Base-by-base conservation (phyloP, 805 yeast genomes). In the Lipomyces japonicus region DNA sequence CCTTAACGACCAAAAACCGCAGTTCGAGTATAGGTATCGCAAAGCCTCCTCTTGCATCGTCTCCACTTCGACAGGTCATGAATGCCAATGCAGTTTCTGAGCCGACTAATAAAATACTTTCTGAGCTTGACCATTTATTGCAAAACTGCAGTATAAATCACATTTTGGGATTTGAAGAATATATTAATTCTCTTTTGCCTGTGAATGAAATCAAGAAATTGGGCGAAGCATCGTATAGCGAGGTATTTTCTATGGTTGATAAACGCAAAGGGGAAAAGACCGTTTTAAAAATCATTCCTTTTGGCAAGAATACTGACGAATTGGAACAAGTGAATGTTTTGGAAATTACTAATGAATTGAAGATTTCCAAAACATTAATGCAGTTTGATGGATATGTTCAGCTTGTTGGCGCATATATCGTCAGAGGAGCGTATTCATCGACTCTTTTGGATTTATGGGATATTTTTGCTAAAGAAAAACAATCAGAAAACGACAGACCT, bases 261-360 rank as follows among this genome's bases (percentile, higher is more conserved):
- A 49, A 49, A 21, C 36, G 50, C 16, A 56, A 63, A 3, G 61
- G 59, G 21, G 57, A 59, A 14, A 45, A 65, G 28, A 65, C 65
- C 40, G 74, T 77, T 30, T 70, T 74, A 65, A 78, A 79, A 54
- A 62, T 79, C 16, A 71, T 78, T 45, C 81, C 84, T 7, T 77
- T 79, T 66, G 79, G 78, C 18, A 66, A 70, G 42, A 6, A 12
- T 3, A 40, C 35, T 4, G 71, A 65, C 19, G 67, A 64, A 30
- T 59, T 62, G 31, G 73, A 70, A 4, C 80, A 76, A 59, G 66
- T 74, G 16, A 63, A 71, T 2, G 61, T 73, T 5, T 61, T 65
- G 18, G 74, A 76, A 52, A 64, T 75, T 6, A 64, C 73, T 31
- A 79, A 75, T 55, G 82, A 79, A 59, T 61, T 77, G 45, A 65